Evolutionary conservation across 2,329 filamentous ascomycete species (phyloP).

Genomic region (Fusarium phyllophilum): DNA sequence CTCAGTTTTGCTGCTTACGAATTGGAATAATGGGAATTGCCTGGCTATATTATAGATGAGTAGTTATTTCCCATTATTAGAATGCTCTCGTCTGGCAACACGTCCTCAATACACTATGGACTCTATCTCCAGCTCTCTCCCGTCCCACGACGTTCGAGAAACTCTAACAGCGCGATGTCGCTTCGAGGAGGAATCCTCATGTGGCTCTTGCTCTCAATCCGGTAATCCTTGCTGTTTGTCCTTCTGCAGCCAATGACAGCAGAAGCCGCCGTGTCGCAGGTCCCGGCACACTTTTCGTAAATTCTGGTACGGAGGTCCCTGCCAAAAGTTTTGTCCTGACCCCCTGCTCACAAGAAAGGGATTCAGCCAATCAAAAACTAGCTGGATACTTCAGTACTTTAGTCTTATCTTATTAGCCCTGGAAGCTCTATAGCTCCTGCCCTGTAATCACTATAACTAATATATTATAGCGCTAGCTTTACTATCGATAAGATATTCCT

Average conservation of each 20-base stretch:
- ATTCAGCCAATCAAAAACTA: too few species aligned
- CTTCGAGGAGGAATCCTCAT: conserved; percentile 4
- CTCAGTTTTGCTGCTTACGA: background rate
- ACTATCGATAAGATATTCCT: too few species aligned
- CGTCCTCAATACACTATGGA: background rate
- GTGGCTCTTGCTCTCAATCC: conserved; percentile 5
- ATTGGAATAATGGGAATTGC: background rate
- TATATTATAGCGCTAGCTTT: too few species aligned
- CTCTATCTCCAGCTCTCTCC: background rate
- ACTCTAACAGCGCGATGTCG: conserved; percentile 17
- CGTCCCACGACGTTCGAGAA: background rate
- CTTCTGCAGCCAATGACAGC: conserved; percentile 11
- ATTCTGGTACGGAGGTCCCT: too few species aligned
- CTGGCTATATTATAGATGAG: background rate
- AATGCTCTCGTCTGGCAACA: background rate
- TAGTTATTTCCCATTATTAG: background rate
- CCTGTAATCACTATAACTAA: too few species aligned
- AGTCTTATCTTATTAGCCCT: too few species aligned
- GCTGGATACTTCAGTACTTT: too few species aligned
- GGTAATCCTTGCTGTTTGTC: conserved; percentile 6
- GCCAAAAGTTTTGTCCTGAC: too few species aligned
- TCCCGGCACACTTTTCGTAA: conserved; percentile 17
- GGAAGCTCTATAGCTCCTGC: too few species aligned
- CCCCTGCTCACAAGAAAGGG: too few species aligned
- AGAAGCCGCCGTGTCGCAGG: conserved; percentile 2